Evolutionary conservation across 805 yeast species (phyloP), one percentile per base, ranked within the genome.

Genomic region (Lipomyces orientalis): DNA sequence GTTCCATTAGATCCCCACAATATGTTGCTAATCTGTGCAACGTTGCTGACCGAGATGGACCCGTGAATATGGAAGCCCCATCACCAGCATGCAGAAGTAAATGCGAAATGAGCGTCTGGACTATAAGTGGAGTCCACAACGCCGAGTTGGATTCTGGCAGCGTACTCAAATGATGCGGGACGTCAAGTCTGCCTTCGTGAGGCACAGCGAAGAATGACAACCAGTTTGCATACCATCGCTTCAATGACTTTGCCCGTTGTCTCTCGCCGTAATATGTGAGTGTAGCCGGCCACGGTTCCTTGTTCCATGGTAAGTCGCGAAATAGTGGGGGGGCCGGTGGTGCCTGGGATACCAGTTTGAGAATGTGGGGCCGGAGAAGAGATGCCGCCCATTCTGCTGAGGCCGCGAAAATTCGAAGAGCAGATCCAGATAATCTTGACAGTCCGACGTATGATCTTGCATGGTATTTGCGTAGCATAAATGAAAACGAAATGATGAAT

Each of bases 91-190:
- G 55, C 33, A 52, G 16, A 52, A 52, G 33, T 19, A 52, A 25
- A 29, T 52, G 33, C 33, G 55, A 52, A 29, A 52, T 25, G 33
- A 52, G 55, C 33, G 16, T 52, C 33, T 52, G 55, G 33, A 52
- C 12, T 25, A 14, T 52, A 29, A 52, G 16, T 29, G 55, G 55
- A 10, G 33, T 52, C 55, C 55, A 52, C 5, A 52, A 29, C 55
- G 55, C 55, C 14, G 29, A 25, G 16, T 14, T 52, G 33, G 33
- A 25, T 52, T 16, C 55, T 16, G 33, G 33, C 5, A 14, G 7
- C 6, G 55, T 3, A 14, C 33, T 12, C 33, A 52, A 25, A 25
- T 25, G 29, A 52, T 12, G 16, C 55, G 55, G 55, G 5, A 52
- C 29, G 12, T 25, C 55, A 52, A 52, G 29, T 52, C 33, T 12